Percentiles rank a stretch among this genome's conserved stretches.
Conservation (phyloP, 306 rosid species). For the Trifolium dubium region DNA sequence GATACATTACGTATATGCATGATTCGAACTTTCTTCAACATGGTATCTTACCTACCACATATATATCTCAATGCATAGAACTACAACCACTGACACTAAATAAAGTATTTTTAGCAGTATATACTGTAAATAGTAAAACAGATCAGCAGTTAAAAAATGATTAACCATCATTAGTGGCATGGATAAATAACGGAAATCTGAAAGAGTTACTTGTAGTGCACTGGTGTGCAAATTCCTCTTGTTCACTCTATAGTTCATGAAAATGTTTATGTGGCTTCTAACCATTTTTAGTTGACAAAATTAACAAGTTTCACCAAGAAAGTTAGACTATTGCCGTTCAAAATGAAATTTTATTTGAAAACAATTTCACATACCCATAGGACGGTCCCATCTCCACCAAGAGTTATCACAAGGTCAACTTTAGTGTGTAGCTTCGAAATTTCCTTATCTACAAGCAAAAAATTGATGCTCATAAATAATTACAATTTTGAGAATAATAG, state of each 20-base stretch:
- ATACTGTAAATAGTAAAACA: constrained; percentile 21
- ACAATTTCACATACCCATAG: constrained; percentile 75
- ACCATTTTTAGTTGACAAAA: constrained; percentile 12
- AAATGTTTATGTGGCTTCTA: constrained; percentile 19
- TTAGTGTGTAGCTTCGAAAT: constrained; percentile 67
- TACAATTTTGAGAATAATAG: constrained; percentile 25
- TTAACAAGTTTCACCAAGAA: constrained; percentile 32
- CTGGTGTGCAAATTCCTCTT: constrained; percentile 3
- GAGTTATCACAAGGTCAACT: constrained; percentile 94
- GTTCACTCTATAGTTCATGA: constrained; percentile 10
- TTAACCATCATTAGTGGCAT: constrained; percentile 5
- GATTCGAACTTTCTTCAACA: constrained; percentile 23
- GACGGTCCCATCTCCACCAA: constrained; percentile 98
- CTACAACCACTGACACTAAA: constrained; percentile 22
- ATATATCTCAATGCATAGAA: constrained; percentile 25
- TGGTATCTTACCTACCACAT: constrained; percentile 19
- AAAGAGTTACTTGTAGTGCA: constrained; percentile 16
- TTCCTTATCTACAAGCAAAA: constrained; percentile 66
- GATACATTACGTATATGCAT: constrained; percentile 16
- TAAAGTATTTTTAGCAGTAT: constrained; percentile 24
- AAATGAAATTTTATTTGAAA: constrained; percentile 36
- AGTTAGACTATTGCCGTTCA: constrained; percentile 9
- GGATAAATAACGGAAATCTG: constrained; percentile 29
- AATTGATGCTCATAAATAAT: constrained; percentile 24
- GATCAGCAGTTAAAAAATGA: constrained; percentile 11